A percentile compares a stretch with the other conserved stretches of the same genome.
Conservation (phyloP, 176 grass and related monocot genomes). For the Cocos nucifera region DNA sequence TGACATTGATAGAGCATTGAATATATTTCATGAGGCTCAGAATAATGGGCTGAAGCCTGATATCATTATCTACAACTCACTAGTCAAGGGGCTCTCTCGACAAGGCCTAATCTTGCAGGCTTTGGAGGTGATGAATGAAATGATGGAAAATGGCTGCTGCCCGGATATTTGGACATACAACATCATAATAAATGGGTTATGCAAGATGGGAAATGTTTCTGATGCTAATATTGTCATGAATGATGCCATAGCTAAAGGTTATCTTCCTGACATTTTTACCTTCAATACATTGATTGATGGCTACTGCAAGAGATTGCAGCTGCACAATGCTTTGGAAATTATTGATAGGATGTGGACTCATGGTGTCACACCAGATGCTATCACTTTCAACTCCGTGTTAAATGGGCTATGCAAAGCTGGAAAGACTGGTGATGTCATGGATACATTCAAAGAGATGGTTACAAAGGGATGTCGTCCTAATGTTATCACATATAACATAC, state of each 20-base stretch:
- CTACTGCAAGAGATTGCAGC: conserved; percentile 72
- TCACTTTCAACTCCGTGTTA: conserved; percentile 88
- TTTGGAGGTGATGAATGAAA: conserved; percentile 78
- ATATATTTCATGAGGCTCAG: conserved; percentile 75
- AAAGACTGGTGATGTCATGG: conserved; percentile 62
- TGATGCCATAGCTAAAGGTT: conserved; percentile 72
- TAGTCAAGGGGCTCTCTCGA: conserved; percentile 73
- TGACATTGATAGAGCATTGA: conserved; percentile 62
- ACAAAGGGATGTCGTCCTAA: conserved; percentile 63
- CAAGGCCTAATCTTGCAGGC: conserved; percentile 85
- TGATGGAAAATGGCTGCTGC: conserved; percentile 55
- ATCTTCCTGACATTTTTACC: conserved; percentile 75
- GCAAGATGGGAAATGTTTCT: conserved; percentile 93
- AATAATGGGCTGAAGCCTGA: conserved; percentile 42
- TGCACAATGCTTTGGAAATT: conserved; percentile 68
- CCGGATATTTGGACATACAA: conserved; percentile 85
- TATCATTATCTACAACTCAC: conserved; percentile 66
- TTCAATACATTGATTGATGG: conserved; percentile 93
- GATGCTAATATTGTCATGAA: conserved; percentile 73
- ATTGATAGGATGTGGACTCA: conserved; percentile 85
- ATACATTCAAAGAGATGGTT: conserved; percentile 70
- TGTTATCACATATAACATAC: conserved; percentile 76
- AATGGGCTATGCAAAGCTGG: conserved; percentile 88
- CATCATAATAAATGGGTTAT: conserved; percentile 83
- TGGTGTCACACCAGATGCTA: conserved; percentile 49